Evolutionary conservation across 805 yeast species (phyloP), one percentile per base, ranked within the genome.

Genomic region (Candida pseudoglaebosa): DNA sequence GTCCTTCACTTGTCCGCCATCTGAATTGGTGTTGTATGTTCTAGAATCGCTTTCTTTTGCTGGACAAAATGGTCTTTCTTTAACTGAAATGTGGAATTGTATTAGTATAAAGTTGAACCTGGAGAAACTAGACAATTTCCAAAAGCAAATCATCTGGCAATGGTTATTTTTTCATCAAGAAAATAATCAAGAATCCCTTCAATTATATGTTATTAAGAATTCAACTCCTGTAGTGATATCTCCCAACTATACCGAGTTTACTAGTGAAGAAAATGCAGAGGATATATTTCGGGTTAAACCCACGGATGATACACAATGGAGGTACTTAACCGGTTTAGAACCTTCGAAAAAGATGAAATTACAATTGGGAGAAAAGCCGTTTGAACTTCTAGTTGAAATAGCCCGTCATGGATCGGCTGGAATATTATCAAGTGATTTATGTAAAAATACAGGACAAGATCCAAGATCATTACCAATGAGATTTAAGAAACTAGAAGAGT

Each of bases 401-500:
- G 84, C 89, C 0, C 73, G 69, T 42, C 54, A 74, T 21, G 78
- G 78, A 17, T 59, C 66, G 0, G 49, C 56, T 1, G 93, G 93
- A 7, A 75, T 83, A 12, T 68, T 75, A 35, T 75, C 90, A 0
- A 61, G 77, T 21, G 78, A 76, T 18, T 62, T 84, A 41, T 74
- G 80, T 2, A 61, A 63, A 29, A 65, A 61, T 14, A 75, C 89
- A 0, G 75, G 75, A 6, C 93, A 84, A 57, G 93, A 84, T 49
- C 75, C 81, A 13, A 69, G 91, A 45, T 81, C 89, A 41, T 64
- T 82, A 29, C 79, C 89, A 0, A 67, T 78, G 1, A 67, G 93
- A 47, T 62, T 82, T 37, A 78, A 75, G 48, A 69, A 70, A 31
- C 59, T 84, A 14, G 76, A 70, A 41, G 74, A 67, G 6, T 54